Percentiles rank a stretch among this genome's conserved stretches.
Evolutionary conservation across 1,284 basidiomycete genomes (phyloP).

Genomic region (Trichosporon faecale): DNA sequence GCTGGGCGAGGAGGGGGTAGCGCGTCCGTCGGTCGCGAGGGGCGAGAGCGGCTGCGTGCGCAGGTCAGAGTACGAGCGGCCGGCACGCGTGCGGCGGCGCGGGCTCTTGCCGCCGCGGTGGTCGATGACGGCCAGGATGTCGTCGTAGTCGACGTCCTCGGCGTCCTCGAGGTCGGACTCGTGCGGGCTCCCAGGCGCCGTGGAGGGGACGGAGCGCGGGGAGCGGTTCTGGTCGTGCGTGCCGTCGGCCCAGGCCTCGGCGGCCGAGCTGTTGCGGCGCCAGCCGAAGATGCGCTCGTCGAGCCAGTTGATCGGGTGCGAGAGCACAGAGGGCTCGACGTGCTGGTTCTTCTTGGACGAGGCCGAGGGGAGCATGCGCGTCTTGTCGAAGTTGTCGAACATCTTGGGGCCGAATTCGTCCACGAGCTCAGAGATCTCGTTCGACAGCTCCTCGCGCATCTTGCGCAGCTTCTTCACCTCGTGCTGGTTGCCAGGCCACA

Average conservation of each 20-base stretch:
- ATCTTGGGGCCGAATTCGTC: constrained; percentile 81
- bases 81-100: constrained; percentile 34
- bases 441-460: constrained; percentile 74
- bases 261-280: constrained; percentile 44
- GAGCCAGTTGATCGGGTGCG: constrained; percentile 52
- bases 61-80: constrained; percentile 40
- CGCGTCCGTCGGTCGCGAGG: neutral
- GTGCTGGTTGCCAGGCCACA: constrained; percentile 86
- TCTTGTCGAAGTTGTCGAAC: constrained; percentile 86
- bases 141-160: constrained; percentile 55
- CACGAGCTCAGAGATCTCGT: constrained; percentile 84
- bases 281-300: constrained; percentile 53
- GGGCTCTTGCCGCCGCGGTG: constrained; percentile 31
- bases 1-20: neutral
- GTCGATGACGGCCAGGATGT: constrained; percentile 51
- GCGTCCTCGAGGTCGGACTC: constrained; percentile 53
- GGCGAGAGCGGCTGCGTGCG: constrained; percentile 3
- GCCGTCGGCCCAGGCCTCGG: constrained; percentile 44
- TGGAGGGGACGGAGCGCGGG: constrained; percentile 35
- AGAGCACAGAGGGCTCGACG: constrained; percentile 46
- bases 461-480: constrained; percentile 75
- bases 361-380: constrained; percentile 77
- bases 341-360: constrained; percentile 52
- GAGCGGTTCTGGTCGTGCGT: constrained; percentile 32
- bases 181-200: constrained; percentile 40